Conservation (phyloP, 1,139 yeast genomes). For the Petasospora fabianii region DNA sequence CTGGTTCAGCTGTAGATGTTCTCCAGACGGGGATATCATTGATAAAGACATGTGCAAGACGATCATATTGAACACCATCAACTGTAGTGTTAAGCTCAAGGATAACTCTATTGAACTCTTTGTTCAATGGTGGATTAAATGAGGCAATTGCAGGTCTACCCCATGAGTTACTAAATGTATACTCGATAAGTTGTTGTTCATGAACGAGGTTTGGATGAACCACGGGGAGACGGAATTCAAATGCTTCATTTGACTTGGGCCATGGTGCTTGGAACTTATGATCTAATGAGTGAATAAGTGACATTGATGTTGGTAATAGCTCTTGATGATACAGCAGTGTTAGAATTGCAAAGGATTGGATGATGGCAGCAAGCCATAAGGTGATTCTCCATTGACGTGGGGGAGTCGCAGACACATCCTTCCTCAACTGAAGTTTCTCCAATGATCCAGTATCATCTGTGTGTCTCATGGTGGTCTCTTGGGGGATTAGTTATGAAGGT, state of each 20-base stretch:
- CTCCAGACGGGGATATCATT: constrained; percentile 76
- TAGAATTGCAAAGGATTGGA: no score
- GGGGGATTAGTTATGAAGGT: no score
- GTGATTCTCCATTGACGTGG: no score
- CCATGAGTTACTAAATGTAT: constrained; percentile 56
- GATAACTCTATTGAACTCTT: constrained; percentile 54
- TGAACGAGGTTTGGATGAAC: constrained; percentile 39
- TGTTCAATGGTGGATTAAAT: constrained; percentile 38
- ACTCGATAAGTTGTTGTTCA: constrained; percentile 37
- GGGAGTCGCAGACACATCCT: no score
- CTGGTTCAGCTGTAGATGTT: constrained; percentile 80
- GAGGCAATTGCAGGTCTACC: constrained; percentile 46
- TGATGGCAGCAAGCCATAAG: no score
- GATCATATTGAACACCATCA: constrained; percentile 70
- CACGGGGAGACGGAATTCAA: constrained; percentile 24
- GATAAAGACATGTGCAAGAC: constrained; percentile 67
- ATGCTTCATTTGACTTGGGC: constrained; percentile 16
- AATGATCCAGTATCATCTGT: no score
- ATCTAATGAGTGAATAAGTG: background rate
- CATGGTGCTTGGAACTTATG: background rate
- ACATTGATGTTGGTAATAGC: background rate
- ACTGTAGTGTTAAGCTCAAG: constrained; percentile 56
- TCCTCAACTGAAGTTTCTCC: no score
- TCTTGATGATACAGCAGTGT: background rate
- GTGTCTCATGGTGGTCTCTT: no score